Conservation (phyloP, 2,329 filamentous ascomycete genomes). For the Venturia aucupariae region DNA sequence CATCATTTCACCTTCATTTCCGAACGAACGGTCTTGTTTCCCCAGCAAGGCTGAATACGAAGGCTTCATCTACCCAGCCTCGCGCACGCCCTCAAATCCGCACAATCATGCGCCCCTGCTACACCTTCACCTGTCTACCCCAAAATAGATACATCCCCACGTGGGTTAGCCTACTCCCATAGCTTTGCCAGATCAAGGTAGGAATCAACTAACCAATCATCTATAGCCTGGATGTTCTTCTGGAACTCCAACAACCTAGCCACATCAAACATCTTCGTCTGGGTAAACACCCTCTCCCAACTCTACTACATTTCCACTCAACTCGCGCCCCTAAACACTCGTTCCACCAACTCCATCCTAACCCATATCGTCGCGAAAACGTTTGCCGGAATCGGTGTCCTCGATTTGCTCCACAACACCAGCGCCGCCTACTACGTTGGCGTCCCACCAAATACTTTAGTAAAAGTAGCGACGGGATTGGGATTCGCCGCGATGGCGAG, state of each 20-base stretch:
- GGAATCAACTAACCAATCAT: background rate
- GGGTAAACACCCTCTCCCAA: constrained; percentile 47
- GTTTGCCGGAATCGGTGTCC: constrained; percentile 50
- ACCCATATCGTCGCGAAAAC: constrained; percentile 51
- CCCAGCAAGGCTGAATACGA: background rate
- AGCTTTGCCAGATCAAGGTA: background rate
- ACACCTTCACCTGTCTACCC: background rate
- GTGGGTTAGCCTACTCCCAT: background rate
- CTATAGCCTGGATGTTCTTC: constrained; percentile 50
- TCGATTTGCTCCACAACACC: constrained; percentile 51
- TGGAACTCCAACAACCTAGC: constrained; percentile 47
- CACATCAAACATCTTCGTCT: constrained; percentile 46
- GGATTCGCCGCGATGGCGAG: constrained; percentile 43
- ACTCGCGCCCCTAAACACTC: constrained; percentile 38
- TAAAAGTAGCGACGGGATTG: constrained; percentile 45
- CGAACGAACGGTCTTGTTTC: background rate
- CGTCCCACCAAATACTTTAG: constrained; percentile 34
- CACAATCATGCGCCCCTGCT: background rate
- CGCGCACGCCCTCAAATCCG: background rate
- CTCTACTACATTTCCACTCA: constrained; percentile 43
- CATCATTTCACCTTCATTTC: background rate
- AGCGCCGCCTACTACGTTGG: constrained; percentile 47
- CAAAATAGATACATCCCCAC: background rate
- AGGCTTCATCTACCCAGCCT: background rate
- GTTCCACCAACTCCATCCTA: constrained; percentile 42